Evolutionary conservation across 176 grass and related monocot genomes (phyloP).

Genomic region (barley (Hordeum vulgare)): DNA sequence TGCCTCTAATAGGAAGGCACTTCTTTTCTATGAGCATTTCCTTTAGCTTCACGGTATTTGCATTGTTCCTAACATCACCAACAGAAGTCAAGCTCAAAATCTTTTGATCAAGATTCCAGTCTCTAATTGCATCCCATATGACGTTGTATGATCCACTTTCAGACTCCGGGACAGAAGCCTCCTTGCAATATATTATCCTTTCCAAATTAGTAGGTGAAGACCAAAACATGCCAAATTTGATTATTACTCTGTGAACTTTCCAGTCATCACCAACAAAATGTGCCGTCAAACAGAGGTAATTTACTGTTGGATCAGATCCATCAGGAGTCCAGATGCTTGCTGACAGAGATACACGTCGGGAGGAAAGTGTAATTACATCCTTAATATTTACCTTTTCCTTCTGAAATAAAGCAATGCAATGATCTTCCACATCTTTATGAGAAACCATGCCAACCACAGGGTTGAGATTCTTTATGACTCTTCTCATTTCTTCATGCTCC

Average conservation of each 20-base stretch:
- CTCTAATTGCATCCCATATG: constrained; percentile 43
- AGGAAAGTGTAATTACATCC: constrained; percentile 25
- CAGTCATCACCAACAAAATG: constrained; percentile 45
- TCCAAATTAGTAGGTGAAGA: constrained; percentile 39
- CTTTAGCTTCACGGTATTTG: constrained; percentile 19
- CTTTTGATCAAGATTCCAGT: constrained; percentile 50
- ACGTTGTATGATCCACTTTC: constrained; percentile 42
- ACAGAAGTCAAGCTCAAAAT: constrained; percentile 45
- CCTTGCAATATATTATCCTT: constrained; percentile 42
- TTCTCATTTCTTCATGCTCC: constrained; percentile 57
- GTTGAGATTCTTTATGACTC: constrained; percentile 33
- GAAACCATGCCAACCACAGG: constrained; percentile 21
- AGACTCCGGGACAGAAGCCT: constrained; percentile 34
- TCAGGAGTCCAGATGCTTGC: constrained; percentile 49
- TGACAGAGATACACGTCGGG: constrained; percentile 30
- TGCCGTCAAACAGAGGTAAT: constrained; percentile 47
- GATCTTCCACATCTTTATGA: constrained; percentile 28
- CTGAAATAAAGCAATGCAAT: constrained; percentile 37
- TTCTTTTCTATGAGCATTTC: constrained; percentile 39
- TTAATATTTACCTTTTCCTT: constrained; percentile 43
- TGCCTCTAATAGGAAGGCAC: constrained; percentile 39
- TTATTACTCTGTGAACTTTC: constrained; percentile 34
- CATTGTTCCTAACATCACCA: constrained; percentile 36
- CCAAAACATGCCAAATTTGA: constrained; percentile 56
- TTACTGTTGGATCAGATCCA: constrained; percentile 22